Evolutionary conservation across 106 monocot species (phyloP).

Genomic region (Apostasia shenzhenica): DNA sequence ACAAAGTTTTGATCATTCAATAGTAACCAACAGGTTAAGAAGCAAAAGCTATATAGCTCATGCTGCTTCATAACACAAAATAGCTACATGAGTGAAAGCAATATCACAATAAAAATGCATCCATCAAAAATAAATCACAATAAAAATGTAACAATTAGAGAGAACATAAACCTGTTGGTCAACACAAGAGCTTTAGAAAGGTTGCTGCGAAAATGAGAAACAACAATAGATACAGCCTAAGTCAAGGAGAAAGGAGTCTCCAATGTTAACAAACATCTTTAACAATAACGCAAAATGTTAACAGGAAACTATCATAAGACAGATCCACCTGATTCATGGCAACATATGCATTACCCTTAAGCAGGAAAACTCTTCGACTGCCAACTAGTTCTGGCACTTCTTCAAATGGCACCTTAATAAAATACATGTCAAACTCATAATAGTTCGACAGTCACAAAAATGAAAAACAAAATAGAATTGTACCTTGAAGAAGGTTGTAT

Average conservation of each 20-base stretch:
- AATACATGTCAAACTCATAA: neutral
- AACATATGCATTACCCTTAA: conserved; percentile 92
- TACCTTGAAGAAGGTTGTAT: conserved; percentile 89
- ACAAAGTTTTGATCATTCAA: neutral
- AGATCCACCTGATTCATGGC: conserved; percentile 78
- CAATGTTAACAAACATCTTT: neutral
- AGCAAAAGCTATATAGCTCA: neutral
- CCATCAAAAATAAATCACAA: neutral
- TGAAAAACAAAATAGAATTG: conserved; percentile 9
- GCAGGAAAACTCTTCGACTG: conserved; percentile 65
- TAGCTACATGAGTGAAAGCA: neutral
- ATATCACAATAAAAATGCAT: neutral
- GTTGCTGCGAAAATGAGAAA: conserved; percentile 70
- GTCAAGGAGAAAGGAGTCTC: conserved; percentile 9
- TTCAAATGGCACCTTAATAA: conserved; percentile 76
- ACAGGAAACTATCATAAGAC: neutral
- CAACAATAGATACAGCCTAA: conserved; percentile 80
- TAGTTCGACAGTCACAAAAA: neutral
- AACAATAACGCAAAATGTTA: neutral
- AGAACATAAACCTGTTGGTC: conserved; percentile 63
- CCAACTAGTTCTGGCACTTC: conserved; percentile 94
- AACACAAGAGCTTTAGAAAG: conserved; percentile 88
- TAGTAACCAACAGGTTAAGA: neutral
- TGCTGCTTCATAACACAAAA: too few species aligned
- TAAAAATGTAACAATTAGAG: conserved; percentile 1